Evolutionary conservation across 148 eudicot genomes (phyloP).

Genomic region (Chenopodium album): DNA sequence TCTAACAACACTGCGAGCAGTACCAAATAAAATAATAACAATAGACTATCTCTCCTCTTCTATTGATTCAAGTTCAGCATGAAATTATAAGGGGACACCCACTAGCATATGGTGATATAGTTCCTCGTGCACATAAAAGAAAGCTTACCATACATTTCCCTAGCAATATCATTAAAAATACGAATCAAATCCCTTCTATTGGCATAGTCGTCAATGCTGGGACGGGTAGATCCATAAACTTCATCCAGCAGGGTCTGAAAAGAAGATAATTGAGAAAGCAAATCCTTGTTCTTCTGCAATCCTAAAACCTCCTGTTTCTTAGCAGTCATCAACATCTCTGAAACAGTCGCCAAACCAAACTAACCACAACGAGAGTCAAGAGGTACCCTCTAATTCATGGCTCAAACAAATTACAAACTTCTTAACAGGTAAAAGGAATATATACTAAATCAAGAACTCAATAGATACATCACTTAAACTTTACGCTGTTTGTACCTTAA

Average conservation of each 20-base stretch:
- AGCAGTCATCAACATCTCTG: constrained; percentile 50
- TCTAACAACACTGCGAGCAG: not conserved
- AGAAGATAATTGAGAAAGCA: constrained; percentile 33
- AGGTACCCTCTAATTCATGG: not conserved
- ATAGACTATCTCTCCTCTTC: not conserved
- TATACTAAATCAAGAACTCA: too few species aligned
- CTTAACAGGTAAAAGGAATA: not conserved
- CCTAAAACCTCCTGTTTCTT: constrained; percentile 45
- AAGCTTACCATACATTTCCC: constrained; percentile 67
- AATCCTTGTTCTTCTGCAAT: constrained; percentile 29
- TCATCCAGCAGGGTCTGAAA: constrained; percentile 48
- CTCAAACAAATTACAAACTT: not conserved
- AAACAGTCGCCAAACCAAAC: constrained; percentile 18
- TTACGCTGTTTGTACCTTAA: too few species aligned
- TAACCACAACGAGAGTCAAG: not conserved
- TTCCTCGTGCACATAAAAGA: not conserved
- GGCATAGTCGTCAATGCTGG: constrained; percentile 58
- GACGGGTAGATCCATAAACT: constrained; percentile 46
- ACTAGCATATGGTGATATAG: not conserved
- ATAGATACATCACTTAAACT: too few species aligned
- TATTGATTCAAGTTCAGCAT: not conserved
- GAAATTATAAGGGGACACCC: not conserved
- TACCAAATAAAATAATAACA: not conserved
- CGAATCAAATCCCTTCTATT: constrained; percentile 61
- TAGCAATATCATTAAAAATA: constrained; percentile 72